These are phyloP conservation scores for Teratosphaeria viscida DNA, from an alignment of 2,329 filamentous ascomycete genomes.

Conservation along the genomic window DNA sequence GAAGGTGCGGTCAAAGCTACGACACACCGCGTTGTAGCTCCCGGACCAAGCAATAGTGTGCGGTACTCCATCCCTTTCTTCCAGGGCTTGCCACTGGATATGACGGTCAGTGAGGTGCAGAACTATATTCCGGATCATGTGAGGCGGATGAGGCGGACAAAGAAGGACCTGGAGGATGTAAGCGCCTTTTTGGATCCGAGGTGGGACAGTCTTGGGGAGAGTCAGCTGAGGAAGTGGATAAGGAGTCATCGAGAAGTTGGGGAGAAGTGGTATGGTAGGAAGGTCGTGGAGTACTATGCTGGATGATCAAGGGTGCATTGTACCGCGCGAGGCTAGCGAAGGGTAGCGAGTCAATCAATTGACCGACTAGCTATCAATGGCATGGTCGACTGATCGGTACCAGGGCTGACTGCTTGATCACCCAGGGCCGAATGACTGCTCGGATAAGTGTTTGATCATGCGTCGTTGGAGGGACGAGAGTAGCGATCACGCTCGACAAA, in stretches of 20 bases:
- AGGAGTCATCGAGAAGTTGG: conserved; percentile 26
- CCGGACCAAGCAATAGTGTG: conserved; percentile 9
- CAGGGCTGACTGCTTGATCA: too few species aligned
- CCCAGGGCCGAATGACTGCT: too few species aligned
- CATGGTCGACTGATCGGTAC: too few species aligned
- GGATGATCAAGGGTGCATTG: not conserved
- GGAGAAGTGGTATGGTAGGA: conserved; percentile 27
- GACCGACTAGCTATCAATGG: too few species aligned
- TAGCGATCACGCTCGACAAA: too few species aligned
- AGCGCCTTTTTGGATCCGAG: conserved; percentile 21
- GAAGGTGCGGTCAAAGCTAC: conserved; percentile 45
- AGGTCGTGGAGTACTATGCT: conserved; percentile 16
- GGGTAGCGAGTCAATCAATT: too few species aligned
- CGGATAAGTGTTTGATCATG: too few species aligned
- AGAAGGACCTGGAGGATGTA: conserved; percentile 2
- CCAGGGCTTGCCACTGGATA: conserved; percentile 26
- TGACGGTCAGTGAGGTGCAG: conserved; percentile 34
- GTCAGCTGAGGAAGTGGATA: conserved; percentile 28
- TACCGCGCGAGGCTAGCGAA: too few species aligned
- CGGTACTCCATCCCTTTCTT: conserved; percentile 30
- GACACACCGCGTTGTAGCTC: conserved; percentile 28
- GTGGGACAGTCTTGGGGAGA: conserved; percentile 29
- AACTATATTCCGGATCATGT: conserved; percentile 19
- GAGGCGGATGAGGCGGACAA: conserved; percentile 8
- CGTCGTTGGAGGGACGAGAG: too few species aligned